Evolutionary conservation across 2,329 filamentous ascomycete genomes (phyloP), one percentile per base, ranked within the genome.

Genomic region (Orbilia ellipsospora): DNA sequence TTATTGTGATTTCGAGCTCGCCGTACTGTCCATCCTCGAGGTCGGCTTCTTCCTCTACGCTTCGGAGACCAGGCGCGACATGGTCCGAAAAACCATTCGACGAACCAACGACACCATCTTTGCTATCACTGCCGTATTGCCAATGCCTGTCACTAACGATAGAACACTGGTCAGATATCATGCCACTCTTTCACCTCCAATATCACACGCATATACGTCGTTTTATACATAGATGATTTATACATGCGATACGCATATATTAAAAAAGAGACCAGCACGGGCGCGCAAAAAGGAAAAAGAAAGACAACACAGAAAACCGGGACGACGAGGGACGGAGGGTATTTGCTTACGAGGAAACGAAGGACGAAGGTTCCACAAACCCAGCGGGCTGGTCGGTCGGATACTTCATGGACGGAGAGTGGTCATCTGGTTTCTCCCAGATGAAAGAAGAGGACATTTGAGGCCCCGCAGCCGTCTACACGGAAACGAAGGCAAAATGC

Each of bases 381-480:
- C 69, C 69, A 52, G 42, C 69, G 64, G 61, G 36, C 62, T 73
- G 69, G 56, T 73, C 66, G 57, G 66, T 66, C 51, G 62, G 48
- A 48, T 66, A 73, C 61, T 73, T 73, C 69, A 73, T 73, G 31
- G 31, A 36, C 62, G 69, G 48, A 31, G 69, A 61, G 62, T 59
- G 55, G 48, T 48, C 62, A 66, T 73, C 62, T 26, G 69, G 62
- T 45, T 73, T 67, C 51, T 50, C 62, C 69, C 69, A 73, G 55
- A 57, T 67, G 69, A 70, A 63, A 52, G 69, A 73, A 61, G 60
- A 63, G 59, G 69, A 73, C 69, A 73, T 73, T 73, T 73, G 69
- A 67, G 57, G 69, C 62, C 69, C 65, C 68, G 54, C 54, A 61
- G 61, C 31, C 51, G 26, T 48, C 59, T 52, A 56, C 64, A 40